Evolutionary conservation across 306 rosid species (phyloP), one percentile per base, ranked within the genome.

Genomic region (Astragalus glycyphyllos): DNA sequence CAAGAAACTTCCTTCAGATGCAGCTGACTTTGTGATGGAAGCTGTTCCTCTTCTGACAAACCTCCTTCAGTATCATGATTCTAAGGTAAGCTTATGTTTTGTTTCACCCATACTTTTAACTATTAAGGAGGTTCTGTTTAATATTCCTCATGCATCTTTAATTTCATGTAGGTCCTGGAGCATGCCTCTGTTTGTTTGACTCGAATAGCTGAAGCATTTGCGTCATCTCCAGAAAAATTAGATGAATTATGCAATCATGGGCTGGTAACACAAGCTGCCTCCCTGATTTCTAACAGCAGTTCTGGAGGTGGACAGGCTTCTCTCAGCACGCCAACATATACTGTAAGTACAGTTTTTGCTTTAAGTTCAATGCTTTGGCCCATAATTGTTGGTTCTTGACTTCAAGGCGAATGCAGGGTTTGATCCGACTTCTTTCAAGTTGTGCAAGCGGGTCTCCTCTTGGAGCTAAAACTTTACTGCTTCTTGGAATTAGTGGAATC

Each of bases 1-100:
- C 87, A 95, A 91, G 91, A 95, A 95, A 71, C 99, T 95, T 80
- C 97, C 99, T 61, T 86, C 97, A n/a, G 99, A 95, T 78, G 99
- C 97, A 45, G 88, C 97, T 61, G 99, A 95, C 78, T 95, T 95
- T 84, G 99, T 95, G 72, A 95, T 95, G 99, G 99, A 95, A 85
- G 96, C 99, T 48, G 97, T 95, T 59, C 99, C 99, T 16, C 87
- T 89, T 49, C 74, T 95, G 83, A 95, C 97, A 2, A 95, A 95
- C 83, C 96, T 95, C 69, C 96, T 95, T 77, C 99, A 95, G 75
- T 89, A 91, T 81, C 99, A 86, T 77, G 99, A 95, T 88, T 74
- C 97, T 57, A 95, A 95, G 96, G 98, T 90, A 72, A 49, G 63
- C 6, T 17, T 11, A 16, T 67, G 29, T 29, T 58, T 72, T 71